Base-by-base conservation (phyloP, 441 rosid species). In the Jatropha podagrica region DNA sequence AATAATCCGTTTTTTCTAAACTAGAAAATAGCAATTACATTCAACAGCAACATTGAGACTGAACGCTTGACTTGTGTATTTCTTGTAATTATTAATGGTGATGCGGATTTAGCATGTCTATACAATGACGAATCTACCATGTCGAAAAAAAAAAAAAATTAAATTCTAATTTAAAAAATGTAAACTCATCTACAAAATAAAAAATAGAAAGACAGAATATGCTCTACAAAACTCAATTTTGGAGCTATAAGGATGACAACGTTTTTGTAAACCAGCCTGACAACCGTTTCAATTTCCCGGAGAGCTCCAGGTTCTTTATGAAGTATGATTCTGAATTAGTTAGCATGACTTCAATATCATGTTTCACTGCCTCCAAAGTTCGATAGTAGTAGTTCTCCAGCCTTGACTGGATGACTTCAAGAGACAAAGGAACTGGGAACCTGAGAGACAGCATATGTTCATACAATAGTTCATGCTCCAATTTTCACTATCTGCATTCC, bases 321-420 rank as follows among this genome's bases (percentile, higher is more conserved):
- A 89, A 88, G 80, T 81, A 87, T 9, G 92, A 78, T 74, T 88
- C 93, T 44, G 97, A 96, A 76, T 91, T 92, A 18, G 83, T 78
- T 56, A 94, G 67, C 97, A 90, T 86, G 23, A 92, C 92, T 59
- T 76, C 41, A 64, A 94, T 68, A 76, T 96, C 99, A 65, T 94
- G 98, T 79, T 87, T 81, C 84, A 89, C 63, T 17, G 97, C 97
- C 67, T 90, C 97, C 78, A 90, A 32, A 79, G 88, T 88, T 78
- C 98, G 84, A 80, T 94, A 94, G 77, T 92, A 96, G 86, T 83
- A 87, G 85, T 89, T 91, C 78, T 91, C 95, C 80, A 96, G 84
- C 86, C 99, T 89, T 40, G 84, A 75, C 68, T 84, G 86, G 74
- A 94, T 92, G 75, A 89, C 79, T 52, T 87, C 96, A 37, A 91